A percentile compares a stretch with the other conserved stretches of the same genome.
Conservation (phyloP, 345 rosid species). For the Brassica carinata region DNA sequence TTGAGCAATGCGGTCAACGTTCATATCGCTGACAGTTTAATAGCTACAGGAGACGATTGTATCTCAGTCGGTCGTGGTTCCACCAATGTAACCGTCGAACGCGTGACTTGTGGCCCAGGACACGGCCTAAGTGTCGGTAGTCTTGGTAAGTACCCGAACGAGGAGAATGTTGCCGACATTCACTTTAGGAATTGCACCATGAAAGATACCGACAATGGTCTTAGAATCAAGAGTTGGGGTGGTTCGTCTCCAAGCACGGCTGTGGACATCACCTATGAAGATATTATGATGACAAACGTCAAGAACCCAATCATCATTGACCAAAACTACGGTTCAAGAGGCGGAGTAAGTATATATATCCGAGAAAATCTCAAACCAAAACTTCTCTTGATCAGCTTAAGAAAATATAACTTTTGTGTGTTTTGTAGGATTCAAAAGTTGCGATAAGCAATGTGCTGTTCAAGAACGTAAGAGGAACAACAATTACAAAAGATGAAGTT, state of each 20-base stretch:
- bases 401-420: neutral
- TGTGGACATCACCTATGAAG: slow-evolving; percentile 14
- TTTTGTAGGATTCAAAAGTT: slow-evolving; percentile 30
- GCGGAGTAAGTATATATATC: slow-evolving; percentile 36
- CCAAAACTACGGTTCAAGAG: slow-evolving; percentile 44
- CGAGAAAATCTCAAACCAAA: neutral
- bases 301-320: slow-evolving; percentile 45
- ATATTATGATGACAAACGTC: slow-evolving; percentile 32
- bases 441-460: slow-evolving; percentile 34
- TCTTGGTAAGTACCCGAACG: slow-evolving; percentile 41
- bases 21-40: slow-evolving; percentile 29
- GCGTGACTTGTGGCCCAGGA: slow-evolving; percentile 39
- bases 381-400: slow-evolving; percentile 1
- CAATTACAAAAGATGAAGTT: slow-evolving; percentile 32
- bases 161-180: slow-evolving; percentile 37
- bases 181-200: slow-evolving; percentile 35
- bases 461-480: slow-evolving; percentile 41
- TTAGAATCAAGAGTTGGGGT: slow-evolving; percentile 45
- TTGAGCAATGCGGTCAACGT: slow-evolving; percentile 38
- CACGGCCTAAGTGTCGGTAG: slow-evolving; percentile 44
- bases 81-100: slow-evolving; percentile 35
- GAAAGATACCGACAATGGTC: slow-evolving; percentile 35
- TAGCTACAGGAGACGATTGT: slow-evolving; percentile 42
- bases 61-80: slow-evolving; percentile 42
- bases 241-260: slow-evolving; percentile 32